Conservation (phyloP, 768 basidiomycete genomes). For the Collybia mongolica region DNA sequence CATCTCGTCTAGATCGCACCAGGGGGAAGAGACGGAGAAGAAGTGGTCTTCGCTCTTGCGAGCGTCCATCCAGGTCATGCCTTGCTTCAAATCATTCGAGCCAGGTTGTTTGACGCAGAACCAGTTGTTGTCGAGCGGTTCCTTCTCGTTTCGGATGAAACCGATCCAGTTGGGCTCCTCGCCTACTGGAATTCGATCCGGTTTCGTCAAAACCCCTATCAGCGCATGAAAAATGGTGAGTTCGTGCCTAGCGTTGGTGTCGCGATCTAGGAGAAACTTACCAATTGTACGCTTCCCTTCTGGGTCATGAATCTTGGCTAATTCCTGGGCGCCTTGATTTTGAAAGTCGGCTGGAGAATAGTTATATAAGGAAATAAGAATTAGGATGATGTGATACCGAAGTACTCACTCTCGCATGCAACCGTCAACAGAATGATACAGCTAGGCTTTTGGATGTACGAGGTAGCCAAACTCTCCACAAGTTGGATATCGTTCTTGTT, state of each 20-base stretch:
- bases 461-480: conserved; percentile 53
- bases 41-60: conserved; percentile 54
- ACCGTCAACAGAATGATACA: conserved; percentile 62
- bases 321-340: conserved; percentile 69
- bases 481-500: conserved; percentile 58
- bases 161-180: conserved; percentile 57
- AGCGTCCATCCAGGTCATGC: conserved; percentile 61
- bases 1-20: conserved; percentile 51
- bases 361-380: background rate
- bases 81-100: conserved; percentile 48
- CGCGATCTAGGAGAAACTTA: conserved; percentile 21
- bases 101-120: conserved; percentile 56
- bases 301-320: conserved; percentile 61
- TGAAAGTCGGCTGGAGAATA: conserved; percentile 65
- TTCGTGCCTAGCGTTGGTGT: background rate
- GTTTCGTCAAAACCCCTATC: conserved; percentile 74
- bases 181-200: conserved; percentile 59
- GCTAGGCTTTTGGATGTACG: conserved; percentile 60
- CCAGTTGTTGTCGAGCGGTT: conserved; percentile 57
- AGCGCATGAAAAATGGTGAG: background rate
- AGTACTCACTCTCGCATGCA: conserved; percentile 59
- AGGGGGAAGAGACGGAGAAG: conserved; percentile 51
- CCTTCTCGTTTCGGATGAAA: conserved; percentile 53
- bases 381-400: background rate
- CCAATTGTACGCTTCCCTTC: conserved; percentile 70